Evolutionary conservation across 2,329 filamentous ascomycete species (phyloP), one percentile per base, ranked within the genome.

Genomic region (Clonostachys rosea): DNA sequence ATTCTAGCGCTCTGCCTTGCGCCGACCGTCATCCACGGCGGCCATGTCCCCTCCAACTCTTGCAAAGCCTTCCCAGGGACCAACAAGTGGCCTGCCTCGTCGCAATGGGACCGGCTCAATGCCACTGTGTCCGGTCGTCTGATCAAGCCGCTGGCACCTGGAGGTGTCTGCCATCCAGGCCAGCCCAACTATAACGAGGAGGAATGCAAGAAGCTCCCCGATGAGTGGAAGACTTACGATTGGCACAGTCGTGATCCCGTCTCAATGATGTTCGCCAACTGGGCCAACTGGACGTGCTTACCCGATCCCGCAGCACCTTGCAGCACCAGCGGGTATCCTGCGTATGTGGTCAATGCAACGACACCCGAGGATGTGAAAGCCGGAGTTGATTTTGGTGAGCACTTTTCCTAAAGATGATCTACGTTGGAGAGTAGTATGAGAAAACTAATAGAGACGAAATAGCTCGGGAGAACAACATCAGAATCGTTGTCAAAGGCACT

Each of bases 61-160:
- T 79, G 76, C 61, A 79, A 77, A 57, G 64, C 72, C 3, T 72
- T 69, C 42, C 76, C 74, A 2, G 68, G 65, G 17, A 67, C 69
- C 13, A 20, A 57, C 8, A 57, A 57, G 42, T 81, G 78, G 79
- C 79, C 78, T 1, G 69, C 67, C 1, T 50, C 65, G 12, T 53
- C 61, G 1, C 59, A 59, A 12, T 81, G 78, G 78, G 49, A 54
- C 7, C 52, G 54, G 13, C 64, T 82, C 45, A 77, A 79, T 58
- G 54, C 61, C 8, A 68, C 70, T 4, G 58, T 72, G 18, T 60
- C 57, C 9, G 73, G 74, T 5, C 60, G 60, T 34, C 64, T 79
- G 14, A 54, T 78, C 46, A 60, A 56, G 35, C 63, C 75, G 34
- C 34, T 60, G 49, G 69, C 75, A 37, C 62, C 63, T 5, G 63